A percentile compares a stretch with the other conserved stretches of the same genome.
These are phyloP conservation scores for Eimeria praecox DNA, from an alignment of 169 alveolate genomes.

Conservation along the genomic window DNA sequence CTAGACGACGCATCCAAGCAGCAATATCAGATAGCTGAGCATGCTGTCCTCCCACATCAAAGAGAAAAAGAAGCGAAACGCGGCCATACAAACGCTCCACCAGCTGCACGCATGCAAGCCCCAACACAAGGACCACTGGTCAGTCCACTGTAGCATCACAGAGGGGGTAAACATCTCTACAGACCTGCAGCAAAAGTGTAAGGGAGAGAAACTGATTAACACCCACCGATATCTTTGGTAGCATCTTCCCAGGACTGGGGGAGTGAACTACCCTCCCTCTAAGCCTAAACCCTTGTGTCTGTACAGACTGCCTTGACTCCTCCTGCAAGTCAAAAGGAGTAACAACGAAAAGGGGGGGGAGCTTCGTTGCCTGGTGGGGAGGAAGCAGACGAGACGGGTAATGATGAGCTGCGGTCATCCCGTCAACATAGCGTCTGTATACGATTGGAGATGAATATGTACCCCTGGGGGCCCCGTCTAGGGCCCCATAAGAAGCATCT, in stretches of 20 bases:
- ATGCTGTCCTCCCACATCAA: constrained; percentile 62
- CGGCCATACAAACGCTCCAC: constrained; percentile 65
- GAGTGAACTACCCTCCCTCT: neutral
- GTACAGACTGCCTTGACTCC: neutral
- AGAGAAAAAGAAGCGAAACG: constrained; percentile 75
- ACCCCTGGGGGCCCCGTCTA: constrained; percentile 40
- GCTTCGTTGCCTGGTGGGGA: constrained; percentile 22
- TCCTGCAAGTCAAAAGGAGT: constrained; percentile 69
- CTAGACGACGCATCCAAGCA: constrained; percentile 64
- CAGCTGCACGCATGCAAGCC: constrained; percentile 60
- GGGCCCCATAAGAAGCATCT: constrained; percentile 12
- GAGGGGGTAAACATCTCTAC: neutral
- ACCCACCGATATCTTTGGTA: constrained; percentile 59
- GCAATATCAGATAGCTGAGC: constrained; percentile 65
- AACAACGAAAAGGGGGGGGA: constrained; percentile 59
- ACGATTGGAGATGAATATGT: constrained; percentile 12
- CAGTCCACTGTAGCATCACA: neutral
- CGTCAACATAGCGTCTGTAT: constrained; percentile 69
- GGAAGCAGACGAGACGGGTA: constrained; percentile 81
- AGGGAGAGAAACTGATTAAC: neutral
- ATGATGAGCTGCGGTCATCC: constrained; percentile 78
- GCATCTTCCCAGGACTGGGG: neutral
- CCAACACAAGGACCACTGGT: constrained; percentile 11
- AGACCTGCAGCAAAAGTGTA: neutral
- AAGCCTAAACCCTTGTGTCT: neutral